Base-by-base conservation (phyloP, 768 basidiomycete species). In the Rhodotorula toruloides region DNA sequence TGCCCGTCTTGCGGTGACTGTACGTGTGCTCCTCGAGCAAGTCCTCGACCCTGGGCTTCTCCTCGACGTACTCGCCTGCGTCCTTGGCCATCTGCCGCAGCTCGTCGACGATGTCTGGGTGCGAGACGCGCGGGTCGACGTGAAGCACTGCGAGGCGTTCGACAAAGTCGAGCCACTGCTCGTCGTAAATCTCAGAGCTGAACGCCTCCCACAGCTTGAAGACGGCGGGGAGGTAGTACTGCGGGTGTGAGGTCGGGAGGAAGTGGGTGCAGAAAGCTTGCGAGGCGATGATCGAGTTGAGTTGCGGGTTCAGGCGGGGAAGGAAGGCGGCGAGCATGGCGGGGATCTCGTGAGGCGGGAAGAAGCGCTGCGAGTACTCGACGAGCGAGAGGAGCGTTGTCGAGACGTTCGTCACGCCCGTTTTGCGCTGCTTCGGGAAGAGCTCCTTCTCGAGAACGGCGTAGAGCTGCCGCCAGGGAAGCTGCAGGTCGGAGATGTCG, bases 291-390 rank as follows among this genome's bases (percentile, higher is more conserved):
- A 76, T 76, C 67, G 88, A 87, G 77, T 89, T 85, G 71, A 91
- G 78, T 61, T 82, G 82, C 31, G 84, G 86, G 39, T 87, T 87
- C 40, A 93, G 80, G 58, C 82, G 79, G 9, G 91, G 90, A 16
- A 96, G 79, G 75, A 93, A 91, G 0, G 83, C 86, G n/a, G 86
- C 81, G 37, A 96, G 83, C 90, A 96, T 93, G 72, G 89, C 87
- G 70, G 87, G 85, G 58, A 86, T 86, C 40, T 89, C 87, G 47
- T 87, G 84, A 25, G 91, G 91, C 72, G 91, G 90, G 78, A 91
- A 93, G 81, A 93, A 93, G 59, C 88, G 81, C 58, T 89, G 84
- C 50, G 84, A 80, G 73, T 74, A 72, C 65, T 79, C 80, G 42
- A 77, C 76, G 52, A 79, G 75, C 53, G 76, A 79, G 40, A 81